phyloP scores from a whole-genome alignment of 139 green algal species.

The Coccomyxa sp. region DNA sequence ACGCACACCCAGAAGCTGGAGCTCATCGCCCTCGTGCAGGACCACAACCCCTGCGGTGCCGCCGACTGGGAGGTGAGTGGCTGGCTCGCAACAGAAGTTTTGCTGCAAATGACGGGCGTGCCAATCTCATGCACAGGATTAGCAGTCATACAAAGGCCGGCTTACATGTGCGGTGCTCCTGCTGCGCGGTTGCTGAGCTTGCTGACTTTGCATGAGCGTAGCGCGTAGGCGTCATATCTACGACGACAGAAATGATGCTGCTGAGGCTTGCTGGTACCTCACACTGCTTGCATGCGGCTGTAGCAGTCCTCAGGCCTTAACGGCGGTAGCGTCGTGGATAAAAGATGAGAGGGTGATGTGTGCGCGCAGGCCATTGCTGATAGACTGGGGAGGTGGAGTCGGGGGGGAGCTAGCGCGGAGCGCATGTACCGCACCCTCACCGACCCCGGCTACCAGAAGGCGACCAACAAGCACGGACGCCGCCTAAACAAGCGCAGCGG shows the following conservation, averaged over 20 bases:
- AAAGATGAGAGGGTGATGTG: too few relatives aligned
- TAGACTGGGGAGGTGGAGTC: slow-evolving; percentile 7
- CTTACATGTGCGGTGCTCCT: background rate
- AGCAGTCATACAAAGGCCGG: background rate
- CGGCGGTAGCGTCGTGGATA: too few relatives aligned
- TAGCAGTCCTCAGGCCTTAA: too few relatives aligned
- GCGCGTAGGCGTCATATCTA: too few relatives aligned
- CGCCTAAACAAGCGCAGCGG: slow-evolving; percentile 24
- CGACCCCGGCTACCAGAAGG: slow-evolving; percentile 19
- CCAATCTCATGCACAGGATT: background rate
- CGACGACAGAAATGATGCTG: too few relatives aligned
- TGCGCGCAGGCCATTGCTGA: slow-evolving; percentile 9
- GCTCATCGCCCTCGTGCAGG: slow-evolving; percentile 1
- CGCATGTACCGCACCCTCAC: slow-evolving; percentile 24
- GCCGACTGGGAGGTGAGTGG: slow-evolving; percentile 15
- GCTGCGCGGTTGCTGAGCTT: background rate
- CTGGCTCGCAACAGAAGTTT: background rate
- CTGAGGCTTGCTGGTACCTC: too few relatives aligned
- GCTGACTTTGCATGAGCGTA: too few relatives aligned
- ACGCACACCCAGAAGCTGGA: slow-evolving; percentile 10
- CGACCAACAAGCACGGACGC: slow-evolving; percentile 27
- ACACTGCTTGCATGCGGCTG: too few relatives aligned
- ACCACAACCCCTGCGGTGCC: slow-evolving; percentile 11
- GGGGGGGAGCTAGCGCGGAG: slow-evolving; percentile 12
- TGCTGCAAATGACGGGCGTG: background rate